Base-by-base conservation (phyloP, 768 basidiomycete species). In the Cystofilobasidium macerans region DNA sequence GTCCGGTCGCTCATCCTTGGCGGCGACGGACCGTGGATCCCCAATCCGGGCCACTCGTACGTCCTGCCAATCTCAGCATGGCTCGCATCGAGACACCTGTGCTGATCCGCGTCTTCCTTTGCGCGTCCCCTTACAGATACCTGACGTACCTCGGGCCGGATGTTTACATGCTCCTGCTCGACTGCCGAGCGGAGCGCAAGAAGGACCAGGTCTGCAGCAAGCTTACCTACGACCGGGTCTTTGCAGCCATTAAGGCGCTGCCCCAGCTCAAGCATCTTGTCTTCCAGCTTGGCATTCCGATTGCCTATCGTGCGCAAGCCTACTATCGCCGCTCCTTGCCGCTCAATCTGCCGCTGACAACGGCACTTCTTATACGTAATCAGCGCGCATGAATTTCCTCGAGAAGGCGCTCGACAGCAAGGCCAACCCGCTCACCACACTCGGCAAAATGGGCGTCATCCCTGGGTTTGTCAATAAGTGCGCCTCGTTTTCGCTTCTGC, bases 211-310 rank as follows among this genome's bases (percentile, higher is more conserved):
- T 98, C 9, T 92, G 89, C 76, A 86, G 89, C 66, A 74, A 75
- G 36, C 72, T 74, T 38, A 81, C 94, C 69, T 98, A 98, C 76
- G 75, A 80, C 54, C 85, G 82, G 53, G 81, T 86, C 8, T 90
- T 94, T 72, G 77, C 79, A 16, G 79, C 84, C 38, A 73, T 95
- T 51, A 73, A 77, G 36, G 75, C 77, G 63, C 71, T 94, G 24
- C 89, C 92, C 5, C 77, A 77, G 0, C 83, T 90, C 11, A 84
- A 94, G 69, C 95, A 98, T 73, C 72, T 99, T 16, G 79, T 94
- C 40, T 77, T 98, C 47, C 87, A 88, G 70, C 73, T 92, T 28
- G 93, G 93, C 82, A 68, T 68, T 32, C 67, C 67, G 4, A 68
- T 68, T 48, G 65, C 65, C 22, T 67, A 67, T 35, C 65, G 62